Base-by-base conservation (phyloP, 768 basidiomycete genomes). In the Plicaturopsis crispa region DNA sequence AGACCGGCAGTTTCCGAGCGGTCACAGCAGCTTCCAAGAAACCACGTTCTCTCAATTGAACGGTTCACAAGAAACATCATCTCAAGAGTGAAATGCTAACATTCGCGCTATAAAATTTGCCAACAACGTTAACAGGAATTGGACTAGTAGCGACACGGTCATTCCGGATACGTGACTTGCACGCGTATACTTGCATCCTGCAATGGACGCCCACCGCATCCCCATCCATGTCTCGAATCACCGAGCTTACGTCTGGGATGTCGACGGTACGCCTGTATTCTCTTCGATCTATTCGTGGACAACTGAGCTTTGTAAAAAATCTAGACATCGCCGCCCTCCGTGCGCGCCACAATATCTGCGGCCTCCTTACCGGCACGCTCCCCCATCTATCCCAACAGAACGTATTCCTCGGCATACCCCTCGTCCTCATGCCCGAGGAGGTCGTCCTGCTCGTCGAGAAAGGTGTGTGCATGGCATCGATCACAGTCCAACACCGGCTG, bases 311-410 rank as follows among this genome's bases (percentile, higher is more conserved):
- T 24, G 24, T 40, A 4, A 32, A 37, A 55, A 53, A 42, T 32
- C 31, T 53, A 93, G 94, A 91, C 54, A 81, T 90, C 48, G 80
- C 83, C 6, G 69, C 62, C 5, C 63, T 99, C 7, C 86, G 96
- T 24, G 75, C 84, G 21, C 62, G 80, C 48, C 80, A 96, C 58
- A 79, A 69, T 40, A 72, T 98, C 33, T 91, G 87, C 50, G 92
- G 94, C 24, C 67, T 90, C 31, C 62, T 97, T 31, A 72, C 78
- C 1, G 96, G 96, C 0, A 98, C 96, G 1, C 75, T 99, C 11
- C 93, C 96, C 2, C 90, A 92, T 54, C 70, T 98, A 1, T 81
- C 91, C 2, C 93, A 97, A 51, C 96, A 99, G 61, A 99, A 99
- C 65, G 77, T 85, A 2, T 99, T 99, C 55, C 69, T 99, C 23